Conservation (phyloP, 371 early-diverging fungal genomes). For the Rhizomucor pusillus region DNA sequence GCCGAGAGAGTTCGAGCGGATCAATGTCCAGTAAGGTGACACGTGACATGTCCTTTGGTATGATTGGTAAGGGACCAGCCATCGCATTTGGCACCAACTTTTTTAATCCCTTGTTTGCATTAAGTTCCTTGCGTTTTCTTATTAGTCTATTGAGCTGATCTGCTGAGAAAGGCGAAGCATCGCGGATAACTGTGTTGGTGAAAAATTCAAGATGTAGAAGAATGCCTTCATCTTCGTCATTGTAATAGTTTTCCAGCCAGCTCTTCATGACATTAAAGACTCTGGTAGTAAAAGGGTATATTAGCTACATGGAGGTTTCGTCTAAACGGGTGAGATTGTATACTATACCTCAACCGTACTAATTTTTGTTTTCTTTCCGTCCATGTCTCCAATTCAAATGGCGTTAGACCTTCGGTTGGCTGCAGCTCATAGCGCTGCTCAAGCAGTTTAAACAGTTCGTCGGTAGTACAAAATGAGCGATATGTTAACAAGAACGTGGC, state of each 20-base stretch:
- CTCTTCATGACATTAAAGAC: conserved; percentile 84
- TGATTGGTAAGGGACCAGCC: conserved; percentile 65
- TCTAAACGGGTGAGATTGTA: no score
- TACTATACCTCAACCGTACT: conserved; percentile 68
- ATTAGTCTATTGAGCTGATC: conserved; percentile 69
- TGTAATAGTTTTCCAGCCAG: conserved; percentile 87
- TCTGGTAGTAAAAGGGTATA: conserved; percentile 14
- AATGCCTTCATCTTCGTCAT: conserved; percentile 66
- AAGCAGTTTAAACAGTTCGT: conserved; percentile 68
- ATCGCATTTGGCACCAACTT: conserved; percentile 62
- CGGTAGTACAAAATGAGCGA: conserved; percentile 79
- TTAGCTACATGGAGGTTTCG: no score
- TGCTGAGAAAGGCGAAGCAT: conserved; percentile 65
- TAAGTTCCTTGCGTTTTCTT: conserved; percentile 60
- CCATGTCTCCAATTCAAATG: conserved; percentile 73
- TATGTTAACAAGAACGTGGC: conserved; percentile 86
- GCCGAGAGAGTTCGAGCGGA: conserved; percentile 90
- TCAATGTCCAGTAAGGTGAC: conserved; percentile 79
- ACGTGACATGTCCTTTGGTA: conserved; percentile 61
- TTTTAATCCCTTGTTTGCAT: conserved; percentile 50
- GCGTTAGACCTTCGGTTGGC: conserved; percentile 66
- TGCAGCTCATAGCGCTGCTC: conserved; percentile 70
- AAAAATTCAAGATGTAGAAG: conserved; percentile 73
- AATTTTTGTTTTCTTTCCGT: conserved; percentile 80
- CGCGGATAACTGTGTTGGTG: conserved; percentile 71